A percentile compares a stretch with the other conserved stretches of the same genome.
phyloP scores from a whole-genome alignment of 1,284 basidiomycete genomes.

The Laetiporus sulphureus region DNA sequence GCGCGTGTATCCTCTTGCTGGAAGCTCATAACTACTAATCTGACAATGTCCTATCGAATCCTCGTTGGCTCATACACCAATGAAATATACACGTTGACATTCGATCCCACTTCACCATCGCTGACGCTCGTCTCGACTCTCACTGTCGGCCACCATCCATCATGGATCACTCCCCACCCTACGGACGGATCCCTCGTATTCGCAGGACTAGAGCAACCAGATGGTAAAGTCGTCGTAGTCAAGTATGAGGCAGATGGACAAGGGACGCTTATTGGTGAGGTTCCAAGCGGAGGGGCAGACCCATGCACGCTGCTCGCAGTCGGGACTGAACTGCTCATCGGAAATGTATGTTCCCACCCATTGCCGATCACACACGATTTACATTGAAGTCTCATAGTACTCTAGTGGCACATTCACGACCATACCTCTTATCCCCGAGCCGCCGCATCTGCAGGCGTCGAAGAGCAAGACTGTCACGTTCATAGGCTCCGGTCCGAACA shows the following conservation, averaged over 20 bases:
- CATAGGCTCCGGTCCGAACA: conserved; percentile 49
- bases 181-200: conserved; percentile 45
- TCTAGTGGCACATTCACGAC: conserved; percentile 46
- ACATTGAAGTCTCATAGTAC: conserved; percentile 39
- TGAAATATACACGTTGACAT: conserved; percentile 44
- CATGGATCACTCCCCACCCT: conserved; percentile 61
- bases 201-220: conserved; percentile 47
- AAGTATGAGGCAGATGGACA: conserved; percentile 40
- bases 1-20: no score
- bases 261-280: conserved; percentile 37
- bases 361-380: no score
- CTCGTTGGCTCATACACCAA: conserved; percentile 61
- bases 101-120: conserved; percentile 30
- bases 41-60: conserved; percentile 41
- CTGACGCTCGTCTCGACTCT: conserved; percentile 39
- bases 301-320: conserved; percentile 52
- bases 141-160: conserved; percentile 56
- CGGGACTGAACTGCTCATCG: conserved; percentile 48
- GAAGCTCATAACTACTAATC: no score
- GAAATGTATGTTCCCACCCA: conserved; percentile 69
- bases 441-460: conserved; percentile 35
- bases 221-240: conserved; percentile 52
- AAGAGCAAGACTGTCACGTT: conserved; percentile 16
- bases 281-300: conserved; percentile 47
- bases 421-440: conserved; percentile 40